phyloP scores from a whole-genome alignment of 2,329 filamentous ascomycete species.

The Aspergillus spinulosporus region DNA sequence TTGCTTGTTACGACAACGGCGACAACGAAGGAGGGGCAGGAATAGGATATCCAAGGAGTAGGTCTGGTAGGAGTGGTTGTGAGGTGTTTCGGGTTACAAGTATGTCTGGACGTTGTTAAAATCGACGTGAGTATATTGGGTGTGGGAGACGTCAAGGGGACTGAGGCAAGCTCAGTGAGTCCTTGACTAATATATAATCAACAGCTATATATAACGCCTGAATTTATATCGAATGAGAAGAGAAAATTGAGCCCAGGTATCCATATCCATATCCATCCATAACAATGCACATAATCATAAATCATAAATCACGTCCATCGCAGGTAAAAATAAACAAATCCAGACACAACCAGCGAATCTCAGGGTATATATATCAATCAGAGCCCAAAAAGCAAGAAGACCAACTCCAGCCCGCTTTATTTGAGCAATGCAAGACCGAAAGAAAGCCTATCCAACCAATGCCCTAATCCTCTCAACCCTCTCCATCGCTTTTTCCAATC shows the following conservation, averaged over 20 bases:
- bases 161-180: not conserved
- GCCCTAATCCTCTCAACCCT: constrained; percentile 60
- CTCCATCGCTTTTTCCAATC: constrained; percentile 57
- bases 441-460: constrained; percentile 45
- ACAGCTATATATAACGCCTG: not conserved
- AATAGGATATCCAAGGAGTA: not conserved
- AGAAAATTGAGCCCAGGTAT: not conserved
- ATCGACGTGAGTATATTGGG: not conserved
- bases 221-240: not conserved
- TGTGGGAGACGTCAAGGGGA: not conserved
- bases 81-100: too few relatives aligned
- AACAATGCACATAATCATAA: constrained; percentile 19
- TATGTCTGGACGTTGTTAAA: not conserved
- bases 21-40: constrained; percentile 1
- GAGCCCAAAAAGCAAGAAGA: constrained; percentile 11
- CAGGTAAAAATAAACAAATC: not conserved
- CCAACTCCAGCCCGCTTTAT: not conserved
- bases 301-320: constrained; percentile 4
- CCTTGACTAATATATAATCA: not conserved
- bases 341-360: constrained; percentile 3
- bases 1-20: constrained; percentile 12
- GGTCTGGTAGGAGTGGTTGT: too few relatives aligned
- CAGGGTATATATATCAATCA: constrained; percentile 13
- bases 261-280: constrained; percentile 9
- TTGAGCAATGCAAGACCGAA: constrained; percentile 1